These are phyloP conservation scores for Hibiscus tridactylites DNA, from an alignment of 345 rosid species.

Conservation along the genomic window DNA sequence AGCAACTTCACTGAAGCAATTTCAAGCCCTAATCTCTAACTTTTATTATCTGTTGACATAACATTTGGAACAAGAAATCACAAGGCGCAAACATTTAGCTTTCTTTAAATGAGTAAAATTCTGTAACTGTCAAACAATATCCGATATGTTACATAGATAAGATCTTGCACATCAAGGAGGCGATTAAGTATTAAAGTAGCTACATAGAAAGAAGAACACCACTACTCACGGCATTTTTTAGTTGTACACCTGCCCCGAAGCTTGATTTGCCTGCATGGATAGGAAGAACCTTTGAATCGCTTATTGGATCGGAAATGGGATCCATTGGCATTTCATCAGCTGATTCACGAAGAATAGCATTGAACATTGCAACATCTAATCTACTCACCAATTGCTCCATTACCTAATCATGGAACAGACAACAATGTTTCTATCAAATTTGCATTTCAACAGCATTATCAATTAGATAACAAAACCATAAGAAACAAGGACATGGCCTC, in stretches of 20 bases:
- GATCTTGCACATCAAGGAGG: neutral
- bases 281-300: constrained; percentile 84
- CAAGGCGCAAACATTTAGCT: neutral
- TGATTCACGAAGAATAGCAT: constrained; percentile 92
- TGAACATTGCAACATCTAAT: constrained; percentile 95
- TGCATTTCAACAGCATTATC: constrained; percentile 7
- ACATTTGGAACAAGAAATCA: neutral
- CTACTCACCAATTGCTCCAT: constrained; percentile 87
- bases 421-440: constrained; percentile 3
- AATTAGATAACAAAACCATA: neutral
- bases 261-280: constrained; percentile 80
- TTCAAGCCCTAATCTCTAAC: neutral
- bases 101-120: neutral
- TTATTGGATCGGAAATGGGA: constrained; percentile 87
- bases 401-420: constrained; percentile 37
- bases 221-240: constrained; percentile 77
- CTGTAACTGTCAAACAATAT: neutral
- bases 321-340: constrained; percentile 95
- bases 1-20: neutral
- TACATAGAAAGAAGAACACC: neutral
- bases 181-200: neutral
- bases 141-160: neutral
- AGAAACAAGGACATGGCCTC: neutral
- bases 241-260: constrained; percentile 85
- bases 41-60: neutral